Percentiles rank a stretch among this genome's conserved stretches.
phyloP scores from a whole-genome alignment of 23 red algal species.

The Gracilaria gracilis region DNA sequence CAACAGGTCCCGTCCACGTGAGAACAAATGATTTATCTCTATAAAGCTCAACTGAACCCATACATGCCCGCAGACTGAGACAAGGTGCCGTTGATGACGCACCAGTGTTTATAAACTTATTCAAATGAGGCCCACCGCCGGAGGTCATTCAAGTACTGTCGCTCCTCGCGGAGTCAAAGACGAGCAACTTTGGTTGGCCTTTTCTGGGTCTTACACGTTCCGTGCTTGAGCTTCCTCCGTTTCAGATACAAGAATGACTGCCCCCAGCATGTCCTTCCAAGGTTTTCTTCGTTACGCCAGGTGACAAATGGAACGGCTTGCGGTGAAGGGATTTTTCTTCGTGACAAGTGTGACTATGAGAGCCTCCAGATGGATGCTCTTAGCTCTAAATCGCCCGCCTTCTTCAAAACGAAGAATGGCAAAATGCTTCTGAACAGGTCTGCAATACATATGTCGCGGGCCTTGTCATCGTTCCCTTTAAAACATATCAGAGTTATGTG shows the following conservation, averaged over 20 bases:
- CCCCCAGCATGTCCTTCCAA: not conserved
- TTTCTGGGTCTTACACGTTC: not conserved
- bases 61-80: not conserved
- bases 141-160: not conserved
- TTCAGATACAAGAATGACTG: not conserved
- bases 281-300: not conserved
- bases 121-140: not conserved
- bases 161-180: not conserved
- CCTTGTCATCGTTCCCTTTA: not conserved
- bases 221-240: not conserved
- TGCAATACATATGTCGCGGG: not conserved
- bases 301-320: not conserved
- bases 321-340: not conserved
- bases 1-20: not conserved
- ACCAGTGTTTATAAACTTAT: not conserved
- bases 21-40: not conserved
- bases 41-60: not conserved
- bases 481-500: not conserved
- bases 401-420: not conserved
- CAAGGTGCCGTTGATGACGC: not conserved
- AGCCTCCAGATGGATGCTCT: not conserved
- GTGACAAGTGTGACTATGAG: not conserved
- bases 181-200: conserved; percentile 17
- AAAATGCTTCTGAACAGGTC: not conserved
- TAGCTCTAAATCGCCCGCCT: not conserved